Evolutionary conservation across 371 early-diverging fungal species (phyloP), one percentile per base, ranked within the genome.

Genomic region (Circinella minor): DNA sequence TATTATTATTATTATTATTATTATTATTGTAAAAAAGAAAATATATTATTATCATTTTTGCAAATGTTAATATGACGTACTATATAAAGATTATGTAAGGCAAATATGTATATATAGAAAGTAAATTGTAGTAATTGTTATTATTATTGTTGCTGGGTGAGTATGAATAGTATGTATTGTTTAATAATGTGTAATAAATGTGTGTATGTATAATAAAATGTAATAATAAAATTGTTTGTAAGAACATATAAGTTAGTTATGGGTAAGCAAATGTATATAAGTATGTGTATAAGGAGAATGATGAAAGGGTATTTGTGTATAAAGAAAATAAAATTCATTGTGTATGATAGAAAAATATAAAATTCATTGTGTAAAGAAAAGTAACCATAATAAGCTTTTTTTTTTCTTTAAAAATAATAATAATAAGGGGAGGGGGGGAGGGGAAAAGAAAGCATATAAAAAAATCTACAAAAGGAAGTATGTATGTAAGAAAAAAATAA

Each of bases 21-120:
- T 43, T 43, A 43, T 43, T 43, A 9, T 54, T 54, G 54, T 54
- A 54, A 54, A 54, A 54, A 54, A 54, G 4, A 54, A 54, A 54
- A 54, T 9, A 37, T 60, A 61, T 61, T 63, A 47, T 18, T 48
- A 14, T 5, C 46, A 9, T 63, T 47, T 17, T 46, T 27, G 34
- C 18, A 9, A 9, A 11, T 63, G 63, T 46, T 46, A 47, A 47
- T 27, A 34, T 27, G 57, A 20, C 63, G 46, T 63, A 63, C 47
- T 63, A 63, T 13, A 51, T 17, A n/a, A 51, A 27, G 62, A 63
- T 63, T 63, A 61, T 61, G 46, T 39, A 61, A 63, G 48, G 46
- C 62, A 38, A 61, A 43, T n/a, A 61, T 46, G 5, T 38, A 39
- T 61, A 61, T 61, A 61, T 61, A 61, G 17, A 60, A 36, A 20